Evolutionary conservation across 345 rosid species (phyloP).

Genomic region (Citrus sinensis): DVS_A1.0 CM039168.1:5599001-5599500

Average conservation of each 20-base stretch:
- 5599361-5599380: neutral
- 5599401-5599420: neutral
- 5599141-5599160: neutral
- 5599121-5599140: neutral
- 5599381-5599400: neutral
- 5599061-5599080: slow-evolving; percentile 29
- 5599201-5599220: slow-evolving; percentile 1
- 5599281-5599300: neutral
- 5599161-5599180: neutral
- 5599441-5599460: neutral
- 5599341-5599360: neutral
- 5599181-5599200: neutral
- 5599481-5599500: neutral
- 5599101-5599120: slow-evolving; percentile 17
- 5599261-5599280: neutral
- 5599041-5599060: slow-evolving; percentile 21
- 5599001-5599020: slow-evolving; percentile 23
- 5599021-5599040: slow-evolving; percentile 19
- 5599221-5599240: neutral
- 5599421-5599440: neutral
- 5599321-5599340: neutral
- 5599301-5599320: neutral
- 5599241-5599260: neutral
- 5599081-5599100: slow-evolving; percentile 38
- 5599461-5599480: neutral